These are phyloP conservation scores for Alternaria dauci DNA, from an alignment of 2,329 filamentous ascomycete species.

Conservation along the genomic window DNA sequence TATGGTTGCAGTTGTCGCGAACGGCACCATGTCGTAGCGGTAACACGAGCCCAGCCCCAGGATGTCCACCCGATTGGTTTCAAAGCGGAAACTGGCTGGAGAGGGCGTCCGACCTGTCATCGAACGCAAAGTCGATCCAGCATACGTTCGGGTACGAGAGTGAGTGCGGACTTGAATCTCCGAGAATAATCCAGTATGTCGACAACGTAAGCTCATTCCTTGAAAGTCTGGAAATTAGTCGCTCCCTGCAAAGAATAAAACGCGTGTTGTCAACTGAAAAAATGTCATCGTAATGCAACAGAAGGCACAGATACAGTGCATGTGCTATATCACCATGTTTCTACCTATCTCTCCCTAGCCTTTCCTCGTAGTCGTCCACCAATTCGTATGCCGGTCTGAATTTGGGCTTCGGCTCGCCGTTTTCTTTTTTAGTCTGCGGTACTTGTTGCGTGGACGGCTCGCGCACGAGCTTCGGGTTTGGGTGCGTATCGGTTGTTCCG, in stretches of 20 bases:
- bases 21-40: not conserved
- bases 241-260: not conserved
- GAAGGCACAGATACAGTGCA: not conserved
- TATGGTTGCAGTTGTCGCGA: not conserved
- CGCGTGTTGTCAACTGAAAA: not conserved
- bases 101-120: not conserved
- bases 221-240: not conserved
- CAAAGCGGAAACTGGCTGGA: not conserved
- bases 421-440: conserved; percentile 21
- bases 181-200: not conserved
- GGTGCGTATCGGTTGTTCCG: conserved; percentile 85
- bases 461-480: conserved; percentile 72
- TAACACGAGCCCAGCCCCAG: not conserved
- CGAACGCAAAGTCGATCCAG: not conserved
- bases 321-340: conserved; percentile 2
- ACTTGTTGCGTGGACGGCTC: conserved; percentile 31
- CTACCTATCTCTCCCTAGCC: conserved; percentile 50
- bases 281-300: not conserved
- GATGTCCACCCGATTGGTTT: not conserved
- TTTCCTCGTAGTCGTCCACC: conserved; percentile 52
- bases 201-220: not conserved
- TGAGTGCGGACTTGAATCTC: not conserved
- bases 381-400: conserved; percentile 53
- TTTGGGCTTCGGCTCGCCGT: conserved; percentile 31
- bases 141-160: no score